A percentile compares a stretch with the other conserved stretches of the same genome.
These are phyloP conservation scores for Gnaphalium uliginosum DNA, from an alignment of 129 eudicot genomes.

Conservation along the genomic window DNA sequence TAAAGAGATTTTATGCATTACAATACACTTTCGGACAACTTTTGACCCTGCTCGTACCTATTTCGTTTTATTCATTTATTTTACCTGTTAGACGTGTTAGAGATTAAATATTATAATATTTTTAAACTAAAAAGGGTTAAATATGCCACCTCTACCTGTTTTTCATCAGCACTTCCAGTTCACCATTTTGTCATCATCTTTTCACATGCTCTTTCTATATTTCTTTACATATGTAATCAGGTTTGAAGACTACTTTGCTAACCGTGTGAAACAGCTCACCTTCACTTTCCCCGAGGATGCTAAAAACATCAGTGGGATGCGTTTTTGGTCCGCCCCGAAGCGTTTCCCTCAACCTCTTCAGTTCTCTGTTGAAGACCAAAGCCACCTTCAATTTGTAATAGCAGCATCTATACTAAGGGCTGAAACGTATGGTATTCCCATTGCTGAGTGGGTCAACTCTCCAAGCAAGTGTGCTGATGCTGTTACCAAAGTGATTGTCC, in stretches of 20 bases:
- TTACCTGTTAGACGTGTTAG: no score
- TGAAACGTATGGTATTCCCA: constrained; percentile 77
- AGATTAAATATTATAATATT: no score
- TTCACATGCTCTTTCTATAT: constrained; percentile 11
- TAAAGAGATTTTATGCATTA: no score
- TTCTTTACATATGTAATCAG: constrained; percentile 31
- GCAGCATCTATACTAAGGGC: constrained; percentile 83
- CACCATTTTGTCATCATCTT: not conserved
- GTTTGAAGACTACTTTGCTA: constrained; percentile 89
- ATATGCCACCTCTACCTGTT: no score
- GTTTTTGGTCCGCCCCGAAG: constrained; percentile 94
- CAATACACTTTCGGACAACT: no score
- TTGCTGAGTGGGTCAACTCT: constrained; percentile 77
- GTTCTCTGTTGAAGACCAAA: constrained; percentile 61
- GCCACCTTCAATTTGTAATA: constrained; percentile 65
- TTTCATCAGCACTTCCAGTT: no score
- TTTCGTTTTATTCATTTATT: no score
- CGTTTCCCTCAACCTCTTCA: constrained; percentile 79
- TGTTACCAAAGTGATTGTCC: constrained; percentile 67
- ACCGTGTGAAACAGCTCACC: constrained; percentile 84
- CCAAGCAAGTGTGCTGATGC: constrained; percentile 60
- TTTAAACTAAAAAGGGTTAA: no score
- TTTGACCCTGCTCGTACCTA: no score
- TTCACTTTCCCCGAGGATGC: constrained; percentile 93
- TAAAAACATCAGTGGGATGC: constrained; percentile 71